Percentiles rank a stretch among this genome's conserved stretches.
phyloP scores from a whole-genome alignment of 495 filamentous ascomycete genomes.

The Bryoglossum gracile region DNA sequence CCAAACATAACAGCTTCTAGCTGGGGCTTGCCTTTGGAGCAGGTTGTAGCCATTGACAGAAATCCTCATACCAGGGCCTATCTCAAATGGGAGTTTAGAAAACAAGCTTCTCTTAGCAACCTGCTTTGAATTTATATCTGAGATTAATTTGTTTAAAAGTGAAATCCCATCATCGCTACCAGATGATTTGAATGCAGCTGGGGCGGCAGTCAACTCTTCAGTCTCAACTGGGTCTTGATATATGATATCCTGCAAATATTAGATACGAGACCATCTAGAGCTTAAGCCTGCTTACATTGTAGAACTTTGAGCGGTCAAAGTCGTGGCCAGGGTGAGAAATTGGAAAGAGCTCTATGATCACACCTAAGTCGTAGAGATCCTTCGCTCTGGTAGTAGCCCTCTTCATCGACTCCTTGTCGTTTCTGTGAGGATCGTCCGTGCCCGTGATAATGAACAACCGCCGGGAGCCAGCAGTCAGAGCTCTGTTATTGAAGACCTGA shows the following conservation, averaged over 20 bases:
- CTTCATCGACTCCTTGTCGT: constrained; percentile 61
- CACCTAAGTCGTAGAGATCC: constrained; percentile 91
- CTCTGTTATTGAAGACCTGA: constrained; percentile 92
- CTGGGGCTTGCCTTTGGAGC: constrained; percentile 72
- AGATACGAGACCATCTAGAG: not conserved
- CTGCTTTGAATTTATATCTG: constrained; percentile 85
- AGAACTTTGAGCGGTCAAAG: constrained; percentile 85
- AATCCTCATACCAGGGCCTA: constrained; percentile 78
- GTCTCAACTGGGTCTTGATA: constrained; percentile 60
- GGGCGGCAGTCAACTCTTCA: constrained; percentile 40
- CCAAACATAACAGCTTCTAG: constrained; percentile 77
- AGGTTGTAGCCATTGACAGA: constrained; percentile 90
- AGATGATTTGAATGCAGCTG: constrained; percentile 41
- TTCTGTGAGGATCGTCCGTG: constrained; percentile 77
- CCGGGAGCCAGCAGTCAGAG: constrained; percentile 86
- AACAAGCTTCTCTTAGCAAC: constrained; percentile 83
- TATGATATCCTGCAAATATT: constrained; percentile 60
- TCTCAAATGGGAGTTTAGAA: constrained; percentile 73
- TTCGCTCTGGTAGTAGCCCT: constrained; percentile 81
- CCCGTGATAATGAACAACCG: constrained; percentile 94
- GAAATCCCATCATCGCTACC: constrained; percentile 71
- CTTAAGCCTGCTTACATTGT: constrained; percentile 57
- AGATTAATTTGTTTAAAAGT: constrained; percentile 73
- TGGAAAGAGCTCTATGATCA: constrained; percentile 89
- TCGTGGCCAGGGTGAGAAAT: constrained; percentile 66